Evolutionary conservation across 352 stramenopile genomes (phyloP).

Genomic region (Globisporangium ultimum): DNA sequence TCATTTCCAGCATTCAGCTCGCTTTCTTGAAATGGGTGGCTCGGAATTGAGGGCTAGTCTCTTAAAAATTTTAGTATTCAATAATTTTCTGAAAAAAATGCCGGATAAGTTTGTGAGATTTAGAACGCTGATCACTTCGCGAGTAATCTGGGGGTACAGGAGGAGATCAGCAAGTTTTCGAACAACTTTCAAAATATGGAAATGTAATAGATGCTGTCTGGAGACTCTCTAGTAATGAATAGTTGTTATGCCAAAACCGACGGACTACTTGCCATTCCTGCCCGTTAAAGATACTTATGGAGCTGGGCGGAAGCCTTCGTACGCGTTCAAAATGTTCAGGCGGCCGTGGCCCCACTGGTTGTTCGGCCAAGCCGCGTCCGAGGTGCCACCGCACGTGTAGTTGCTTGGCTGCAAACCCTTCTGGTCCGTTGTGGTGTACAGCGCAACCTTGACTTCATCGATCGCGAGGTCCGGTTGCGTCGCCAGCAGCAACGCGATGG

Average conservation of each 20-base stretch:
- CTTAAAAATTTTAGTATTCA: too few relatives aligned
- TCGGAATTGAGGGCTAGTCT: too few relatives aligned
- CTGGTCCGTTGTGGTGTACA: constrained; percentile 11
- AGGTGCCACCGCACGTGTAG: constrained; percentile 23
- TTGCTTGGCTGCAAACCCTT: constrained; percentile 3
- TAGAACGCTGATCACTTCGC: too few relatives aligned
- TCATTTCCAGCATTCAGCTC: too few relatives aligned
- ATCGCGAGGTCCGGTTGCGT: constrained; percentile 17
- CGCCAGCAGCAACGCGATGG: constrained; percentile 24
- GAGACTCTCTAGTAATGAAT: background rate
- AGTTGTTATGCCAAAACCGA: background rate
- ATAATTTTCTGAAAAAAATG: too few relatives aligned
- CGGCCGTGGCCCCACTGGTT: constrained; percentile 39
- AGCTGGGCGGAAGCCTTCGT: constrained; percentile 7
- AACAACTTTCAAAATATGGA: too few relatives aligned
- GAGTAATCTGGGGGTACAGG: too few relatives aligned
- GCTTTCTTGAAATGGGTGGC: too few relatives aligned
- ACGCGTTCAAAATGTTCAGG: constrained; percentile 24
- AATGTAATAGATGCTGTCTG: background rate
- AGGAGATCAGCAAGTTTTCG: too few relatives aligned
- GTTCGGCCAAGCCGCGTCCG: constrained; percentile 32
- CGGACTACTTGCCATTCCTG: background rate
- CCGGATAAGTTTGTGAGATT: too few relatives aligned
- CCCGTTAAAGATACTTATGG: background rate
- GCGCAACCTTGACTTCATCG: too few relatives aligned